These are phyloP conservation scores for Plantago coronopus DNA, from an alignment of 305 asterid species.

Conservation along the genomic window DNA sequence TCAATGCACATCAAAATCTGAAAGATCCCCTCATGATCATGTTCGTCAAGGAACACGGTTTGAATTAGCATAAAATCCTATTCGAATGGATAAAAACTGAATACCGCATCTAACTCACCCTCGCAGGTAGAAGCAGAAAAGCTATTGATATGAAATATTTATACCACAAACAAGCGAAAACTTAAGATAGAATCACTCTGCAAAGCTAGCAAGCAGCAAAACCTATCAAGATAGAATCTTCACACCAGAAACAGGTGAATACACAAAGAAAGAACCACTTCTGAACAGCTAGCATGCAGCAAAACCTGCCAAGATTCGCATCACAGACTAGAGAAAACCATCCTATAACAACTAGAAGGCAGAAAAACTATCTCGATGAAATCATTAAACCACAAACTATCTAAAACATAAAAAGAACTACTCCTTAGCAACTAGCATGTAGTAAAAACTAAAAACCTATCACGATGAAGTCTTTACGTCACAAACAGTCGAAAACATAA, in stretches of 20 bases:
- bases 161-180: background rate
- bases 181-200: background rate
- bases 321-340: too few species aligned
- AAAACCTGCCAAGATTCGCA: background rate
- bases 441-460: too few species aligned
- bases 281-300: conserved; percentile 7
- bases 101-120: background rate
- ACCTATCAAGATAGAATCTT: background rate
- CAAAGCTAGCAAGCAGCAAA: background rate
- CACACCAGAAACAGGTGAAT: background rate
- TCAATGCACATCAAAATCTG: background rate
- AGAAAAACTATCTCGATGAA: too few species aligned
- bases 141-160: background rate
- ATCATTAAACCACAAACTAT: too few species aligned
- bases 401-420: too few species aligned
- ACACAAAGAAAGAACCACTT: background rate
- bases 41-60: background rate
- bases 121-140: background rate
- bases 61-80: background rate
- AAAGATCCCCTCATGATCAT: background rate
- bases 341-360: too few species aligned
- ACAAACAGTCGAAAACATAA: too few species aligned
- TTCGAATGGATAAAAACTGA: too few species aligned
- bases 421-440: too few species aligned
- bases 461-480: too few species aligned